These are phyloP conservation scores for Fusarium sambucinum DNA, from an alignment of 2,329 filamentous ascomycete species.

Conservation along the genomic window DNA sequence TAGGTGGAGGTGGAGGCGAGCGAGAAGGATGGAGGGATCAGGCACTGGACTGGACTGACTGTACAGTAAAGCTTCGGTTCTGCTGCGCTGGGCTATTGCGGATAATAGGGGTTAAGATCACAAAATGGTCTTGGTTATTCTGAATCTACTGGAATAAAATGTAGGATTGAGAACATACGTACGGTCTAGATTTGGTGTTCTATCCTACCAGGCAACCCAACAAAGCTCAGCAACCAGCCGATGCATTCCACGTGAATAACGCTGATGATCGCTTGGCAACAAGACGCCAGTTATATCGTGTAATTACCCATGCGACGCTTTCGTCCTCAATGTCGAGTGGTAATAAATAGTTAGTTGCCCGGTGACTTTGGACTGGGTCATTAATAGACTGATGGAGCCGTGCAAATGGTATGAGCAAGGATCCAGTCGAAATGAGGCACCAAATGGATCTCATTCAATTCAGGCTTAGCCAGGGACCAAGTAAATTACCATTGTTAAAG, in stretches of 20 bases:
- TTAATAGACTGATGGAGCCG: conserved; percentile 26
- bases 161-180: background rate
- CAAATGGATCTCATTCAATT: conserved; percentile 45
- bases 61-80: conserved; percentile 20
- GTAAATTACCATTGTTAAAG: conserved; percentile 37
- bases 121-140: conserved; percentile 8
- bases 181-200: background rate
- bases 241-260: conserved; percentile 21
- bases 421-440: conserved; percentile 45
- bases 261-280: conserved; percentile 14
- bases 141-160: background rate
- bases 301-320: background rate
- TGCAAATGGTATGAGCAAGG: conserved; percentile 30
- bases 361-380: conserved; percentile 31
- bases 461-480: conserved; percentile 40
- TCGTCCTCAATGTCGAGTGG: conserved; percentile 7
- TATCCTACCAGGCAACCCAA: conserved; percentile 13
- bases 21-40: conserved; percentile 23
- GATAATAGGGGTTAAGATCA: conserved; percentile 45
- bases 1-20: conserved; percentile 26
- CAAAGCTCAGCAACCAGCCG: conserved; percentile 21
- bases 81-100: conserved; percentile 43
- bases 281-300: conserved; percentile 5
- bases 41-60: conserved; percentile 9
- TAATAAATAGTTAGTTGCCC: conserved; percentile 27